Base-by-base conservation (phyloP, 176 grass and related monocot genomes). In the Carex myosuroides region DNA sequence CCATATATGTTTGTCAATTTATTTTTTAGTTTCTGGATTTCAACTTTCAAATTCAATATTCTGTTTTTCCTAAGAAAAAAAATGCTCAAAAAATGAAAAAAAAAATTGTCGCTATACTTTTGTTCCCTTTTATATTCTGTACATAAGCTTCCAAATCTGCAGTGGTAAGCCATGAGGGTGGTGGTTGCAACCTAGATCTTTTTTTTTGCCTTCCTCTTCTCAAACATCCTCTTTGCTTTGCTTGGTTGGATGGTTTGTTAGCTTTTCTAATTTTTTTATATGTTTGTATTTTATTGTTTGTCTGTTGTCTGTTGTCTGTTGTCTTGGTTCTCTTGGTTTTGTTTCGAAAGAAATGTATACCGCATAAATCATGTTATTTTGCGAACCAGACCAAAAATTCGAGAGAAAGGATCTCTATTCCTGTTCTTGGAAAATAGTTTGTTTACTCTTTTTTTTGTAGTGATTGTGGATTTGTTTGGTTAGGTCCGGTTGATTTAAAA, bases 81-180 rank as follows among this genome's bases (percentile, higher is more conserved):
- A 12, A 39, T 5, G 21, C 8, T 46, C 1, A 10, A 67, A 67
- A 83, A 77, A 48, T 48, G 44, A 2, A 48, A 55, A 57, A 39
- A 39, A 39, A 17, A 32, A 77, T 17, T 4, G 37, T 83, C 80
- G 32, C 24, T 22, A 66, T 79, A 14, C 18, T 86, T 80, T 29
- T 79, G 22, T 54, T 44, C 26, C 48, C 44, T 86, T 66, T 64
- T 41, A 64, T 79, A 64, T 64, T 13, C 5, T 66, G 63, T 69
- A 80, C 50, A 86, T 67, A 80, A 68, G 39, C 21, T 46, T 79
- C 80, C 80, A 82, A 82, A 82, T 82, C 55, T 82, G 61, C 80
- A 82, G 21, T 68, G 57, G 61, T 82, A 67, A 67, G 61, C 80
- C 46, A 82, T 82, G 61, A 82, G 48, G 60, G 58, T 42, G 80